Conservation (phyloP, 73 alveolate species). For the Paramecium tetraurelia region DNA sequence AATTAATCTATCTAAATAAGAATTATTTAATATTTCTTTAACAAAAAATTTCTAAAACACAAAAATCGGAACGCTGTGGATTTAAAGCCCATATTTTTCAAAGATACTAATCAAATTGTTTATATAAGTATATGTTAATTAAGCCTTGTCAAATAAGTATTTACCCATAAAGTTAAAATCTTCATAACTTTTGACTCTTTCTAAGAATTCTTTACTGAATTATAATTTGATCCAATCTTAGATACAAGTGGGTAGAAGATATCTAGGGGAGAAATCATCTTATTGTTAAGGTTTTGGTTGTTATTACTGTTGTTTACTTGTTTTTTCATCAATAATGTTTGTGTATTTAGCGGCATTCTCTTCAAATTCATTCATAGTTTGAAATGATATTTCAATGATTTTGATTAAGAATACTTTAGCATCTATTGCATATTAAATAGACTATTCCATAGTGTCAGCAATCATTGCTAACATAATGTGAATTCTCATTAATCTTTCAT, state of each 20-base stretch:
- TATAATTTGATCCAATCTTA: conserved; percentile 58
- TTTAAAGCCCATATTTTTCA: conserved; percentile 50
- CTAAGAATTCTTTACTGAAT: conserved; percentile 48
- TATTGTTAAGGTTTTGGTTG: not conserved
- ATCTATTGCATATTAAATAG: conserved; percentile 77
- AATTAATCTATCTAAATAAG: conserved; percentile 7
- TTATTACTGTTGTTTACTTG: conserved; percentile 43
- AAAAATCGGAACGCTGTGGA: conserved; percentile 41
- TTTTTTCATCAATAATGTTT: conserved; percentile 43
- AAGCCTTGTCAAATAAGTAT: conserved; percentile 56
- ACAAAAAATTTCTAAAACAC: conserved; percentile 59
- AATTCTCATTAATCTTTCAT: conserved; percentile 93
- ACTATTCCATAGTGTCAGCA: conserved; percentile 82
- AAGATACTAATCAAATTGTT: conserved; percentile 36
- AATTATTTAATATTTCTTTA: conserved; percentile 42
- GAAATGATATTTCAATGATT: conserved; percentile 59
- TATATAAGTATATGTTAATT: conserved; percentile 57
- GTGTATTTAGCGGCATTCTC: conserved; percentile 59
- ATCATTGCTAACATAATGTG: conserved; percentile 94
- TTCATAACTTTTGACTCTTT: conserved; percentile 56
- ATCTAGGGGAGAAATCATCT: conserved; percentile 55
- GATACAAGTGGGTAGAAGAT: conserved; percentile 35
- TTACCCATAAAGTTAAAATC: conserved; percentile 62
- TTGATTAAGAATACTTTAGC: conserved; percentile 57
- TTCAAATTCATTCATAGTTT: conserved; percentile 57